Evolutionary conservation across 75 land plant species (phyloP), one percentile per base, ranked within the genome.

Genomic region (Pinus taeda): DNA sequence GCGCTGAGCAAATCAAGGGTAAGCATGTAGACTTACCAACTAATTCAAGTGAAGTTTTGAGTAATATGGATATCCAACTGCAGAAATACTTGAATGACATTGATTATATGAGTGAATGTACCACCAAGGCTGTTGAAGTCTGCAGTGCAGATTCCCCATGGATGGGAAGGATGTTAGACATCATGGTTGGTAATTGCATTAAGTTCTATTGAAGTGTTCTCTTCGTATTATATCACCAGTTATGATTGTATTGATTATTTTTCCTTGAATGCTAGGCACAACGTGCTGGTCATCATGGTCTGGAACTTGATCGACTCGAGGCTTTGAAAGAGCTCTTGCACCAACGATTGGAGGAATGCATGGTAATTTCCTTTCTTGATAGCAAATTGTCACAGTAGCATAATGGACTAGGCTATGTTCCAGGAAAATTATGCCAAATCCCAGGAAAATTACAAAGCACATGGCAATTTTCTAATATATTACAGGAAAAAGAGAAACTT

Each of bases 121-220:
- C 9, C 13, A 69, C 6, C 9, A 69, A 69, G 71, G 42, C 49
- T 42, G 18, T 69, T 7, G 71, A 69, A 69, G 36, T 39, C 33
- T 42, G 71, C 71, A 69, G 53, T 69, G 71, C 71, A n/a, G 71
- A 69, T n/a, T 53, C 71, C 45, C 22, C 53, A 69, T 69, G 71
- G 71, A 69, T 69, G 71, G 71, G 71, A 20, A 69, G 53, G 71
- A 69, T 69, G 71, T 20, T 69, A 69, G 21, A 69, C 22, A 20
- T 69, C 13, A 69, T 69, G 71, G 71, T 69, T 69, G 37, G 71
- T 69, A 69, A 30, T 39, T 69, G 71, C 71, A 69, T 39, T 37
- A 37, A 37, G 29, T 20, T 69, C 53, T 45, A 9, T n/a, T 37
- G 71, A 21, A 20, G 42, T 2, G 53, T 6, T 65, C 71, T 69